These are phyloP conservation scores for Tolypocladium tundrense DNA, from an alignment of 2,329 filamentous ascomycete species.

Conservation along the genomic window DNA sequence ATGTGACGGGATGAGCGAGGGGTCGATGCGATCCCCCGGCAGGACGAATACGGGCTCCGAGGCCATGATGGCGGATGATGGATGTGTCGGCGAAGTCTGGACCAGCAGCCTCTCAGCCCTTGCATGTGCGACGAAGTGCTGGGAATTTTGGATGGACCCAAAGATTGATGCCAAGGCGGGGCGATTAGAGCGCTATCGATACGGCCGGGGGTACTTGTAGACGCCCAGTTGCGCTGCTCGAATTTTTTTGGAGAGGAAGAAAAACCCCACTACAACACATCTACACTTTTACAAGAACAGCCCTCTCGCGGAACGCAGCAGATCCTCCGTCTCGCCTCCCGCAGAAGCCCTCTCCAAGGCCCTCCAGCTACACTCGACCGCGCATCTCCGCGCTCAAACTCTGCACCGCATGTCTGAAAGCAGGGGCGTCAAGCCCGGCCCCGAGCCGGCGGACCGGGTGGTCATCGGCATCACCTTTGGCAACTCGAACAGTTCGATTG, in stretches of 20 bases:
- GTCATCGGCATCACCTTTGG: slow-evolving; percentile 96
- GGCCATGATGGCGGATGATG: slow-evolving; percentile 33
- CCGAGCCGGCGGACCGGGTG: slow-evolving; percentile 47
- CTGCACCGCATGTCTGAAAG: slow-evolving; percentile 34
- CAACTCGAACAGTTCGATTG: slow-evolving; percentile 97
- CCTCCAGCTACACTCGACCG: neutral
- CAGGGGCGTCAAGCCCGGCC: slow-evolving; percentile 29
- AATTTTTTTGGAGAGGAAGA: slow-evolving; percentile 11
- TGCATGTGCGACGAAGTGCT: neutral
- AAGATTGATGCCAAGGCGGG: neutral
- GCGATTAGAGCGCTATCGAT: neutral
- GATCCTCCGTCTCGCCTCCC: slow-evolving; percentile 1
- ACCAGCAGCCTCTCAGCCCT: slow-evolving; percentile 1
- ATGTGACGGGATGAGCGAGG: slow-evolving; percentile 55
- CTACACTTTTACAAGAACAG: neutral
- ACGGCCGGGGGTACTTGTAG: neutral
- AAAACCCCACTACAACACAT: slow-evolving; percentile 4
- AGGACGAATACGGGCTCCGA: slow-evolving; percentile 57
- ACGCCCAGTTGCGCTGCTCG: slow-evolving; percentile 2
- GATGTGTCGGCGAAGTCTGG: neutral
- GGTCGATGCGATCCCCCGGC: slow-evolving; percentile 68
- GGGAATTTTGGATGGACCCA: neutral
- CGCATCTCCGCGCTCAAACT: slow-evolving; percentile 1
- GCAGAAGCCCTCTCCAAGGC: neutral
- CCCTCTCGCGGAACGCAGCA: neutral